Evolutionary conservation across 2,329 filamentous ascomycete species (phyloP), one percentile per base, ranked within the genome.

Genomic region (Venturia oleaginea): DNA sequence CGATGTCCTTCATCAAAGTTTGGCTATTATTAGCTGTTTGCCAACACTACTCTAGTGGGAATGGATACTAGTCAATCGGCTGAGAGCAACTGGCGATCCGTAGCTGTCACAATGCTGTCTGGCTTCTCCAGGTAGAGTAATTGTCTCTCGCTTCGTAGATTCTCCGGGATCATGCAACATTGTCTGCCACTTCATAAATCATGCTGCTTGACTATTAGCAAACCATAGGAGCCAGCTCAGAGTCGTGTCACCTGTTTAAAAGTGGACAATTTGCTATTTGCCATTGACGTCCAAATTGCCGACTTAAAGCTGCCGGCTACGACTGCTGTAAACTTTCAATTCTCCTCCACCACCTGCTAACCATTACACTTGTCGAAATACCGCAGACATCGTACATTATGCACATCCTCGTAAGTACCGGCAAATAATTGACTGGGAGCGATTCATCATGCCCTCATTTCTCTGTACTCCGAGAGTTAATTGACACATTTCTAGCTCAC

Each of bases 401-500:
- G 59, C 59, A 60, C 34, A 60, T 60, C 17, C 59, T 60, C 34
- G 59, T 60, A 40, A 60, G 59, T 51, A 15, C 2, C 22, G 11
- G n/a, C n/a, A n/a, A n/a, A n/a, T n/a, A n/a, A 13, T 27, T 4
- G 22, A 51, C 10, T 22, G 13, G n/a, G 22, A 48, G 19, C 24
- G 19, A n/a, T 24, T 6, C 43, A 11, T 22, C 22, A 13, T n/a
- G 43, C 43, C 51, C 13, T 55, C 27, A n/a, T 13, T 8, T 30
- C 11, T 30, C 4, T 22, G 51, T n/a, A 2, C 51, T 24, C 15
- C 46, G 27, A 27, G 46, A 42, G 24, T 27, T 40, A 40, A 60
- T 60, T 19, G 37, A 27, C 30, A 27, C 34, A n/a, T 10, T 4
- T 27, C 59, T 60, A 60, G 54, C 64, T 66, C 34, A 64, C 64